These are phyloP conservation scores for Hymenoscyphus linearis DNA, from an alignment of 2,329 filamentous ascomycete genomes.

Conservation along the genomic window DNA sequence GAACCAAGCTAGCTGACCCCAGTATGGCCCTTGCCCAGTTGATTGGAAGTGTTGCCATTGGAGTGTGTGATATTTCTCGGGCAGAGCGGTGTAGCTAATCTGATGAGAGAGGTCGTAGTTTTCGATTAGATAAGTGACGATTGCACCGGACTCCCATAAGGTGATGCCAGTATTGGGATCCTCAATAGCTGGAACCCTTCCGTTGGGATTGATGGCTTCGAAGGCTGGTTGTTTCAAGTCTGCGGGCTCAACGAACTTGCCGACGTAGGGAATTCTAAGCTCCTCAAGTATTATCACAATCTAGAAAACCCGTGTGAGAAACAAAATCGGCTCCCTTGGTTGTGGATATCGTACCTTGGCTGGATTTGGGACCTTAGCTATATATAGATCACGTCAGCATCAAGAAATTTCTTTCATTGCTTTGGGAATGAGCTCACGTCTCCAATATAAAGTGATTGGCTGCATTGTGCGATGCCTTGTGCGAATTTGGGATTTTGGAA, in stretches of 20 bases:
- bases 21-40: slow-evolving; percentile 36
- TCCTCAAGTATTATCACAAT: slow-evolving; percentile 40
- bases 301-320: slow-evolving; percentile 3
- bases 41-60: slow-evolving; percentile 38
- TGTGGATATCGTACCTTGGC: background rate
- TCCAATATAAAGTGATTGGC: background rate
- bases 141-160: slow-evolving; percentile 41
- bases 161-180: slow-evolving; percentile 38
- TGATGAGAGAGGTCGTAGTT: slow-evolving; percentile 36
- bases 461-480: background rate
- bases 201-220: slow-evolving; percentile 29
- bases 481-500: too few relatives aligned
- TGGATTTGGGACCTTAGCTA: background rate
- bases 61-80: slow-evolving; percentile 31
- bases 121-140: slow-evolving; percentile 39
- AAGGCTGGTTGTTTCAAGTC: slow-evolving; percentile 38
- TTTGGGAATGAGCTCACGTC: background rate
- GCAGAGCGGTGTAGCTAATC: slow-evolving; percentile 31
- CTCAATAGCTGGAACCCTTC: slow-evolving; percentile 29
- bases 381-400: too few relatives aligned
- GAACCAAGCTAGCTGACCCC: slow-evolving; percentile 35
- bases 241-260: slow-evolving; percentile 32
- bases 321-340: background rate
- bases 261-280: slow-evolving; percentile 36
- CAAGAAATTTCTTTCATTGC: background rate